Evolutionary conservation across 208 protist species (phyloP).

Genomic region (Strigomonas galati): DNA sequence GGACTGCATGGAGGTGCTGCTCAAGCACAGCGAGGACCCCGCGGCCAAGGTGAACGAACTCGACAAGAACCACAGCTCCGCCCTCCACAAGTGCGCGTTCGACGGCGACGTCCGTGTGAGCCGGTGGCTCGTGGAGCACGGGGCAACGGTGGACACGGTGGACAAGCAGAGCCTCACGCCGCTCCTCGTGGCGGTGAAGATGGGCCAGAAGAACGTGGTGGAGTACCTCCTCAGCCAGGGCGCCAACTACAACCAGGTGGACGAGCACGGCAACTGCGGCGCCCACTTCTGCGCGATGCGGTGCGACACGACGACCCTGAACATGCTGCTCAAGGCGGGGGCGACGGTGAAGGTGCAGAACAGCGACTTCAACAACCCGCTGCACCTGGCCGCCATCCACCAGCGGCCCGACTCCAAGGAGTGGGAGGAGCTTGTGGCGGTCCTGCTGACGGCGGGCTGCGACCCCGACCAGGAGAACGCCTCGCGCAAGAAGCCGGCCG

Average conservation of each 20-base stretch:
- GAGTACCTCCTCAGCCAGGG: slow-evolving; percentile 72
- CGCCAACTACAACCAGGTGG: slow-evolving; percentile 66
- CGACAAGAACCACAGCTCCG: slow-evolving; percentile 77
- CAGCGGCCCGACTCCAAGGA: slow-evolving; percentile 73
- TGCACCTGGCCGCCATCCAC: slow-evolving; percentile 79
- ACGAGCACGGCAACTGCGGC: slow-evolving; percentile 71
- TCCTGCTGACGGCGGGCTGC: slow-evolving; percentile 70
- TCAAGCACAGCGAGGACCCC: slow-evolving; percentile 63
- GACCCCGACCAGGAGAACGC: slow-evolving; percentile 74
- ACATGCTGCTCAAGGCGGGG: slow-evolving; percentile 62
- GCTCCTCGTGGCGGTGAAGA: slow-evolving; percentile 88
- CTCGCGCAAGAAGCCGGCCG: slow-evolving; percentile 70
- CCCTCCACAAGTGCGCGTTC: slow-evolving; percentile 89
- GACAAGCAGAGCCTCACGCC: slow-evolving; percentile 74
- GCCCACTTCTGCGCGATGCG: slow-evolving; percentile 88
- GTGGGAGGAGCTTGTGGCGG: slow-evolving; percentile 79
- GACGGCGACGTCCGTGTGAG: slow-evolving; percentile 87
- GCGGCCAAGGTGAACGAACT: slow-evolving; percentile 77
- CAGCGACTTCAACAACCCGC: slow-evolving; percentile 72
- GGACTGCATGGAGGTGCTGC: slow-evolving; percentile 85
- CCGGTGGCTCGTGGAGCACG: slow-evolving; percentile 86
- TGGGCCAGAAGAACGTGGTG: slow-evolving; percentile 74
- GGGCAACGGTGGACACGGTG: slow-evolving; percentile 69
- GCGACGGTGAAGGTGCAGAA: slow-evolving; percentile 67
- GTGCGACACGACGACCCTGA: slow-evolving; percentile 73